phyloP scores from a whole-genome alignment of 116 monocot species.

The Posidonia oceanica region DNA sequence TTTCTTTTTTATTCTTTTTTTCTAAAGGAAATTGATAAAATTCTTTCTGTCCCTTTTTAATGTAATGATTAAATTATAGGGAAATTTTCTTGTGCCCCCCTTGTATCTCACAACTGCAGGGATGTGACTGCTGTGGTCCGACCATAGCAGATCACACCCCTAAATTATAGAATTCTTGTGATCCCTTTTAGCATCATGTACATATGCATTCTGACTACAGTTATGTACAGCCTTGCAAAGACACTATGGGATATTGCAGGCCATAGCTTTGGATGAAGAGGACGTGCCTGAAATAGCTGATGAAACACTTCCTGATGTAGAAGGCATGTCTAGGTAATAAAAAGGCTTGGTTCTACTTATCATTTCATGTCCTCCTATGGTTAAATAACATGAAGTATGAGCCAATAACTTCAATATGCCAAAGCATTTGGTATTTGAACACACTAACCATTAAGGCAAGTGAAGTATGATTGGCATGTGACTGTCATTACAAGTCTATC shows the following conservation, averaged over 20 bases:
- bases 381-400: background rate
- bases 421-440: background rate
- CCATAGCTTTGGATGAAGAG: slow-evolving; percentile 82
- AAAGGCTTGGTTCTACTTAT: background rate
- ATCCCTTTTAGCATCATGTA: background rate
- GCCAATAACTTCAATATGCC: background rate
- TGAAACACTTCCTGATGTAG: slow-evolving; percentile 93
- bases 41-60: too few species aligned
- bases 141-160: too few species aligned
- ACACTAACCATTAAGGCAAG: too few species aligned
- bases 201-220: background rate
- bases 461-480: too few species aligned
- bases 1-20: too few species aligned
- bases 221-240: slow-evolving; percentile 58
- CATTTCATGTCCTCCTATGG: background rate
- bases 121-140: too few species aligned
- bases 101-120: too few species aligned
- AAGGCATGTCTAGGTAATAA: slow-evolving; percentile 72
- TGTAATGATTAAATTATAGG: too few species aligned
- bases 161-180: too few species aligned
- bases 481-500: too few species aligned
- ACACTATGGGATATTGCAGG: slow-evolving; percentile 81
- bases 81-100: too few species aligned
- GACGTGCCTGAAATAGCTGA: slow-evolving; percentile 88
- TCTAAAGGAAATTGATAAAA: too few species aligned